Percentiles rank a stretch among this genome's conserved stretches.
Evolutionary conservation across 2,329 filamentous ascomycete genomes (phyloP).

Genomic region (Grosmannia serpens): DNA sequence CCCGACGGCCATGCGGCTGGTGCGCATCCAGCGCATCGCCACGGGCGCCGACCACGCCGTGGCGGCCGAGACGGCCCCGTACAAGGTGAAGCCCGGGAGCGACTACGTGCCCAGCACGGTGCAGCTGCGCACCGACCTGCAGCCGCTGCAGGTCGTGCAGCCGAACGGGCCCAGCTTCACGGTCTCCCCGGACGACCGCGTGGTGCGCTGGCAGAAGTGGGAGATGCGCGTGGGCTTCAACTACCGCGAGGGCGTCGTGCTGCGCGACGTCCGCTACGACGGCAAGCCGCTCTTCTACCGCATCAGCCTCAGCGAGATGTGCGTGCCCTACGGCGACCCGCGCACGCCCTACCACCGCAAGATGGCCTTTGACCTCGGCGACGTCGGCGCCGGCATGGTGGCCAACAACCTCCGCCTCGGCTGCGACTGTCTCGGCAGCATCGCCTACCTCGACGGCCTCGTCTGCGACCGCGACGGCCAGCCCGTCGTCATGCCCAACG

Average conservation of each 20-base stretch:
- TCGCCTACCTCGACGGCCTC: slow-evolving; percentile 49
- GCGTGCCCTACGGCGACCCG: slow-evolving; percentile 51
- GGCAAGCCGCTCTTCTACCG: slow-evolving; percentile 54
- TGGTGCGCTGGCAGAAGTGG: slow-evolving; percentile 54
- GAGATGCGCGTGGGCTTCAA: slow-evolving; percentile 86
- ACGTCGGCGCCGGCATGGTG: slow-evolving; percentile 53
- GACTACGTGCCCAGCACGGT: slow-evolving; percentile 24
- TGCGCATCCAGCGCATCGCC: slow-evolving; percentile 32
- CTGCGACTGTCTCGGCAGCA: slow-evolving; percentile 58
- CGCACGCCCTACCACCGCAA: slow-evolving; percentile 56
- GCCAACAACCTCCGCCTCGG: slow-evolving; percentile 58
- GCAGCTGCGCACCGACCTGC: slow-evolving; percentile 31
- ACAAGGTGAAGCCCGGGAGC: slow-evolving; percentile 16
- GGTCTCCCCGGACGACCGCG: slow-evolving; percentile 24
- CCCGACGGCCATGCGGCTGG: slow-evolving; percentile 32
- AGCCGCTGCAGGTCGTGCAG: slow-evolving; percentile 33
- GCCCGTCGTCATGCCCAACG: slow-evolving; percentile 35
- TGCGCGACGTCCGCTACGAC: slow-evolving; percentile 73
- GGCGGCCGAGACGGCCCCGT: slow-evolving; percentile 20
- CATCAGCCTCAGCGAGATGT: slow-evolving; percentile 57
- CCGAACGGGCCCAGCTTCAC: slow-evolving; percentile 24
- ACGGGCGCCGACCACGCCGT: slow-evolving; percentile 42
- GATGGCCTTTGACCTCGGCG: slow-evolving; percentile 61
- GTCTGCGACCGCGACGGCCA: slow-evolving; percentile 40
- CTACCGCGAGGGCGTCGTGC: slow-evolving; percentile 80